Conservation (phyloP, 2,329 filamentous ascomycete genomes). For the Huntiella moniliformis region DNA sequence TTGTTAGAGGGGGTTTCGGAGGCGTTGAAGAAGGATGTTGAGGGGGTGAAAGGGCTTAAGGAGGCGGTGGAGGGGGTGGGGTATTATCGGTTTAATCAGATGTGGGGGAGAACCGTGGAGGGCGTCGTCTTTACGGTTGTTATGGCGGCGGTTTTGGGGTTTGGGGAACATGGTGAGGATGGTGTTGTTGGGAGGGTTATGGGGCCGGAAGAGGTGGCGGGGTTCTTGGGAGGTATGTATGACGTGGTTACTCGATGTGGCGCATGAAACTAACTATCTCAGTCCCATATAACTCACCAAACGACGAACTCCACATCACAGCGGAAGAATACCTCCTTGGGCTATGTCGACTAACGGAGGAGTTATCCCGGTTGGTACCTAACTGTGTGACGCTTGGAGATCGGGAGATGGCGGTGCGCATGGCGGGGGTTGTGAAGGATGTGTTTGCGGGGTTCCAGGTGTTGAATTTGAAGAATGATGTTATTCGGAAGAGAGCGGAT, state of each 20-base stretch:
- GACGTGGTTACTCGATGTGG: not conserved
- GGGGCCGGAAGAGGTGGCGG: constrained; percentile 74
- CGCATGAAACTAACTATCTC: not conserved
- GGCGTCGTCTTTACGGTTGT: constrained; percentile 46
- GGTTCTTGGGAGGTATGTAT: constrained; percentile 47
- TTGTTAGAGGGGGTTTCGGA: constrained; percentile 52
- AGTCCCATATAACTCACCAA: constrained; percentile 71
- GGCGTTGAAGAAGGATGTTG: constrained; percentile 52
- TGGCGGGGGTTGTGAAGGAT: constrained; percentile 86
- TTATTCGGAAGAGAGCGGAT: constrained; percentile 69
- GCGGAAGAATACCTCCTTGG: constrained; percentile 94
- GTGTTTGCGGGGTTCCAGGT: constrained; percentile 92
- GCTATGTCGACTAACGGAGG: constrained; percentile 71
- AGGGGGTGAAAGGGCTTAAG: constrained; percentile 51
- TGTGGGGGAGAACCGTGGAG: constrained; percentile 74
- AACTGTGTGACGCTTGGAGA: constrained; percentile 90
- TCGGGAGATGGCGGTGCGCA: constrained; percentile 66
- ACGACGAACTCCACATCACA: constrained; percentile 85
- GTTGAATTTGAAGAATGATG: constrained; percentile 93
- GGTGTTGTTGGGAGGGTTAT: constrained; percentile 47
- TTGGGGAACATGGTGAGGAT: constrained; percentile 8
- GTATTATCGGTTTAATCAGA: constrained; percentile 79
- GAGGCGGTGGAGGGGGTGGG: constrained; percentile 65
- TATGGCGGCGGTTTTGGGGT: constrained; percentile 55
- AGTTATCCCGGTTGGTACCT: constrained; percentile 75